These are phyloP conservation scores for Ramaria sp. DNA, from an alignment of 768 basidiomycete genomes.

Conservation along the genomic window DNA sequence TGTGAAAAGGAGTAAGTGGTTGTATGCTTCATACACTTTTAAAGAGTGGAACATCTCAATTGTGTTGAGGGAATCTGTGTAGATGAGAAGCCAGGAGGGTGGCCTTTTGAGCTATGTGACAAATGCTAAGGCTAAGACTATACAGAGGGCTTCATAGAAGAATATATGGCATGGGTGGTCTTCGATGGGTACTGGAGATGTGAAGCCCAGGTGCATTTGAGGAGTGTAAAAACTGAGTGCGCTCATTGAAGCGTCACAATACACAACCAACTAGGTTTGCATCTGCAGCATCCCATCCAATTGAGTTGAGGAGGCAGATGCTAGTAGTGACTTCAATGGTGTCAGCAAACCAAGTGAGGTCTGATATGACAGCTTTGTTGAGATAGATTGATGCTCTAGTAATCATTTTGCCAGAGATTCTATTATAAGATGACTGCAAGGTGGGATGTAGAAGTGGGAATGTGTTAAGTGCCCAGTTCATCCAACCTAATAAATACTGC, in stretches of 20 bases:
- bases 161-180: too few relatives aligned
- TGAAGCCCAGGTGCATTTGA: conserved; percentile 4
- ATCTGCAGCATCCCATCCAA: not conserved
- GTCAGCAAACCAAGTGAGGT: conserved; percentile 25
- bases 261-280: not conserved
- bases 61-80: conserved; percentile 19
- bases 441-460: conserved; percentile 26
- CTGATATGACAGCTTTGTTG: too few relatives aligned
- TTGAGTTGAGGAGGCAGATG: not conserved
- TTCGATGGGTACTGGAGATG: not conserved
- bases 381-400: conserved; percentile 15
- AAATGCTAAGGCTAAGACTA: not conserved
- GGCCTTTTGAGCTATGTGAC: not conserved
- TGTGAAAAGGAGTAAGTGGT: not conserved
- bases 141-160: conserved; percentile 11
- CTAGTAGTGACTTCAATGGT: not conserved
- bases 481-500: too few relatives aligned
- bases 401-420: conserved; percentile 21
- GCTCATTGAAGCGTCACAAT: not conserved
- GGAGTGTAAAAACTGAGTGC: conserved; percentile 11
- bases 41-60: too few relatives aligned
- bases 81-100: conserved; percentile 12
- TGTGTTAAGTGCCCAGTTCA: too few relatives aligned
- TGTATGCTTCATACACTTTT: conserved; percentile 13
- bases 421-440: conserved; percentile 24